Evolutionary conservation across 139 green algal genomes (phyloP).

Genomic region (Chlamydomonas applanata): DNA sequence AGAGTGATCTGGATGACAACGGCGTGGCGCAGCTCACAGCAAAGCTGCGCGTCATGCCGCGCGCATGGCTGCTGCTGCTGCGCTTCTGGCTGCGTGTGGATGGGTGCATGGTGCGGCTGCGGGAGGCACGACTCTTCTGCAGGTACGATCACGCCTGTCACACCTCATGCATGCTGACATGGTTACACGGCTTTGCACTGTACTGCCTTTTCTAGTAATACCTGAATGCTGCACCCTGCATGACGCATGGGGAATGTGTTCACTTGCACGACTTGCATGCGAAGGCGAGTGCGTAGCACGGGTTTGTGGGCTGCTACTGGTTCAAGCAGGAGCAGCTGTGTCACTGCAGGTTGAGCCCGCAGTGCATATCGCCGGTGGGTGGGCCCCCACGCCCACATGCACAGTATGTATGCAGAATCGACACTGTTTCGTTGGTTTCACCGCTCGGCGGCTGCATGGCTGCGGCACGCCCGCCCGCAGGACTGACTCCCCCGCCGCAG

Average conservation of each 20-base stretch:
- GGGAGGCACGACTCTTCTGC: conserved; percentile 79
- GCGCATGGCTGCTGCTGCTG: conserved; percentile 88
- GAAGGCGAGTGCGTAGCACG: background rate
- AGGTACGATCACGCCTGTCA: conserved; percentile 44
- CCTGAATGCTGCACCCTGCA: background rate
- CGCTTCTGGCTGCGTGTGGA: conserved; percentile 87
- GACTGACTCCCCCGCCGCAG: background rate
- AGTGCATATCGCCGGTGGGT: background rate
- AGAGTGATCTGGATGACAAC: conserved; percentile 93
- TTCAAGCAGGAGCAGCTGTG: no score
- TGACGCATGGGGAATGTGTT: background rate
- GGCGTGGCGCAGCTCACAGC: conserved; percentile 57
- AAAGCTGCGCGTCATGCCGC: conserved; percentile 76
- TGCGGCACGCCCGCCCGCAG: no score
- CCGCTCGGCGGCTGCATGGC: background rate
- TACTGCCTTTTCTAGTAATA: no score
- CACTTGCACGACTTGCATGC: background rate
- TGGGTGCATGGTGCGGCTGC: conserved; percentile 66
- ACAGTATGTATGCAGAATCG: no score
- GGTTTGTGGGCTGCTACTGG: background rate
- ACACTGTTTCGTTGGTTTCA: background rate
- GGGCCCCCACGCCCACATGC: no score
- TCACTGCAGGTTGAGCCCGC: no score
- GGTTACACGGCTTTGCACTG: no score
- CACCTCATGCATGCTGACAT: no score